These are phyloP conservation scores for Curvularia sp. DNA, from an alignment of 2,329 filamentous ascomycete species.

Conservation along the genomic window DNA sequence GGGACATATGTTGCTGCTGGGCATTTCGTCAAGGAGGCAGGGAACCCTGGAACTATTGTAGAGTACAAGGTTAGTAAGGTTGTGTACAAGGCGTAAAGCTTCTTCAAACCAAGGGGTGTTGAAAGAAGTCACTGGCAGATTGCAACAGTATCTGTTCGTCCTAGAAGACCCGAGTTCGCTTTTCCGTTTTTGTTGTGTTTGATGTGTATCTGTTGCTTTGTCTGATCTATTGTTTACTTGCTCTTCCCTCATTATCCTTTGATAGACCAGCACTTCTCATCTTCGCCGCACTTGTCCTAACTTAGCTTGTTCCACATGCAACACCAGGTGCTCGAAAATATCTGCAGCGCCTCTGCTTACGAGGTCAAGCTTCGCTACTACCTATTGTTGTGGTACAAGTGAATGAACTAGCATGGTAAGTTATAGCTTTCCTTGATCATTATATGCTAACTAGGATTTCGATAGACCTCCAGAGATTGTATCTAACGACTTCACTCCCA, in stretches of 20 bases:
- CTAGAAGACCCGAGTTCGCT: no score
- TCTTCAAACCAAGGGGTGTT: not conserved
- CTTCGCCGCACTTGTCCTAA: no score
- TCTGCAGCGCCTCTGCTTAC: no score
- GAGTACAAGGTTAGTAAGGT: slow-evolving; percentile 46
- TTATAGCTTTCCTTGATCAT: not conserved
- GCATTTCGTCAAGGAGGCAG: slow-evolving; percentile 36
- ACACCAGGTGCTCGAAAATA: no score
- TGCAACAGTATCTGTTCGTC: not conserved
- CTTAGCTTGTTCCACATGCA: no score
- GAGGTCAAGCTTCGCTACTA: no score
- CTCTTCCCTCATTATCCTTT: no score
- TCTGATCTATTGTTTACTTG: no score
- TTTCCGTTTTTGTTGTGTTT: no score
- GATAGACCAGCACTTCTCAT: no score
- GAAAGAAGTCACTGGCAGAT: not conserved
- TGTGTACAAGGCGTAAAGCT: slow-evolving; percentile 19
- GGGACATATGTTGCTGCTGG: slow-evolving; percentile 42
- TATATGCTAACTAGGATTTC: not conserved
- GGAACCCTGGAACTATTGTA: slow-evolving; percentile 31
- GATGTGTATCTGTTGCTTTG: no score
- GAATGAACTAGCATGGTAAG: not conserved
- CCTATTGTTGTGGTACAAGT: not conserved
- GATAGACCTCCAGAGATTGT: not conserved
- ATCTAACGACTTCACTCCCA: not conserved